Evolutionary conservation across 2,329 filamentous ascomycete species (phyloP).

Genomic region (Aaosphaeria pasadenensis): DNA sequence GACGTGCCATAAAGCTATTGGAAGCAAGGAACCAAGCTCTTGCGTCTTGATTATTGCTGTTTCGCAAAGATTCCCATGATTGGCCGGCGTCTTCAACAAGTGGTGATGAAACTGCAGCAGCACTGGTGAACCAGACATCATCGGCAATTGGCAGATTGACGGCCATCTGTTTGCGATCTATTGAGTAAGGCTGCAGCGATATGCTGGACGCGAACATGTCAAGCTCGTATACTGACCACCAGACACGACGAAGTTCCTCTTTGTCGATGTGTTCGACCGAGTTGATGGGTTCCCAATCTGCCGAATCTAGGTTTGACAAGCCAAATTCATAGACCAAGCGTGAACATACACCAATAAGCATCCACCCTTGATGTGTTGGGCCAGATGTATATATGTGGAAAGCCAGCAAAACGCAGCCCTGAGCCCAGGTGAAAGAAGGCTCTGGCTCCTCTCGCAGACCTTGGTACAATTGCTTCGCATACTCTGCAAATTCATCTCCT

Average conservation of each 20-base stretch:
- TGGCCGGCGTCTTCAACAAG: too few relatives aligned
- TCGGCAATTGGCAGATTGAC: neutral
- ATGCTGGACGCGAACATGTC: constrained; percentile 1
- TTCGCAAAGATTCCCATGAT: neutral
- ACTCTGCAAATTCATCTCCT: neutral
- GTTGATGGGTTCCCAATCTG: neutral
- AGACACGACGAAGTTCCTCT: constrained; percentile 1
- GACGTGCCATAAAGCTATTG: neutral
- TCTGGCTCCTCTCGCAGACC: neutral
- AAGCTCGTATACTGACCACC: constrained; percentile 2
- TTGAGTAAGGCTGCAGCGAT: neutral
- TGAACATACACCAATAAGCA: constrained; percentile 1
- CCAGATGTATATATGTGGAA: constrained; percentile 1
- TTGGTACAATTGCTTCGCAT: neutral
- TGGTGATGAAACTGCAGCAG: too few relatives aligned
- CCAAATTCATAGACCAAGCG: constrained; percentile 1
- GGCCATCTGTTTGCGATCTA: neutral
- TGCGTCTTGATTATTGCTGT: neutral
- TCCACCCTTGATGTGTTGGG: constrained; percentile 1
- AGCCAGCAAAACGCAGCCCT: constrained; percentile 1
- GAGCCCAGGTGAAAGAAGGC: neutral
- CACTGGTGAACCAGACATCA: neutral
- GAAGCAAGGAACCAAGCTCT: neutral
- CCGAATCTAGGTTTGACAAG: neutral
- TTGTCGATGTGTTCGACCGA: neutral